These are phyloP conservation scores for Carex myosuroides DNA, from an alignment of 176 grass and related monocot species.

Conservation along the genomic window DNA sequence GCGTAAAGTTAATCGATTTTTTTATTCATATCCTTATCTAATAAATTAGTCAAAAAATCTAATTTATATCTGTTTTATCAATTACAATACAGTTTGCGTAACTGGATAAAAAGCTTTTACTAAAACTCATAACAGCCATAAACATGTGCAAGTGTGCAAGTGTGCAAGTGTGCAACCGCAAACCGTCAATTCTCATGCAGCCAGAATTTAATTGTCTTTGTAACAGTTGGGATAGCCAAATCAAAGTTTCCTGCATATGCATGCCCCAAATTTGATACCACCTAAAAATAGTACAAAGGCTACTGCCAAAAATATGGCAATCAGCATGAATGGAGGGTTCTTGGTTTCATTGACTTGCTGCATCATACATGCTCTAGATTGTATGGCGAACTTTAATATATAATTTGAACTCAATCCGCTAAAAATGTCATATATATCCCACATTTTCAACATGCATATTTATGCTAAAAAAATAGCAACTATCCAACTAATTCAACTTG, in stretches of 20 bases:
- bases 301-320: constrained; percentile 3
- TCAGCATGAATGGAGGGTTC: neutral
- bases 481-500: neutral
- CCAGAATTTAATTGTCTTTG: neutral
- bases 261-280: neutral
- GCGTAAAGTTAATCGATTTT: no score
- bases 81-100: no score
- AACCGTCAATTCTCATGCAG: neutral
- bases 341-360: neutral
- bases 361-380: neutral
- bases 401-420: neutral
- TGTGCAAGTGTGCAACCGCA: neutral
- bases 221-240: neutral
- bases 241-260: neutral
- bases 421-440: neutral
- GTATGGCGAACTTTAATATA: neutral
- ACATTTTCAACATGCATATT: neutral
- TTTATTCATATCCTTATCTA: no score
- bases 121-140: no score
- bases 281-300: neutral
- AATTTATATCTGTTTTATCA: no score
- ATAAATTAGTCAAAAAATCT: no score
- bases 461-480: neutral
- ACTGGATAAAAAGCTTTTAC: no score
- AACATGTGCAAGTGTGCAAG: neutral